Conservation (phyloP, 2,329 filamentous ascomycete species). For the Apiospora kogelbergensis region DNA sequence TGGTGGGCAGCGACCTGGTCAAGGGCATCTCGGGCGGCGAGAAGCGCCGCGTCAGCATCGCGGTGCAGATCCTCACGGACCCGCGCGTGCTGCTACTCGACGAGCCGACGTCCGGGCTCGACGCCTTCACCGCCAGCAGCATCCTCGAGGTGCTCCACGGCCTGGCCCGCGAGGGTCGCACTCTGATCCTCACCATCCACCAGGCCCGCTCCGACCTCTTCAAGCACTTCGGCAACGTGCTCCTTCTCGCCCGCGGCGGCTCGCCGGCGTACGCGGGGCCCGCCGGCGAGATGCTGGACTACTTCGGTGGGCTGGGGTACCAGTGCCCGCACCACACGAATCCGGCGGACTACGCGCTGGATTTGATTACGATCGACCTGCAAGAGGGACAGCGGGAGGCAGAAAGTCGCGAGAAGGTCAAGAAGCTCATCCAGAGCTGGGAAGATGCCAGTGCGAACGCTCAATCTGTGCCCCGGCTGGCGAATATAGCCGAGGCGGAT, state of each 20-base stretch:
- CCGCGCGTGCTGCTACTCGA: constrained; percentile 72
- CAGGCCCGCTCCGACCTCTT: constrained; percentile 76
- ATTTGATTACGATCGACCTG: constrained; percentile 74
- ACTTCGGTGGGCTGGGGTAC: constrained; percentile 61
- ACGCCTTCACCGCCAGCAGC: constrained; percentile 75
- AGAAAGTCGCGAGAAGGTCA: constrained; percentile 62
- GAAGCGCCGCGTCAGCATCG: constrained; percentile 75
- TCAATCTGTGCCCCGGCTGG: constrained; percentile 15
- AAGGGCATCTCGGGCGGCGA: constrained; percentile 81
- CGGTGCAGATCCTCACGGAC: constrained; percentile 74
- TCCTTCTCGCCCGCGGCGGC: constrained; percentile 70
- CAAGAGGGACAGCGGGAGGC: constrained; percentile 64
- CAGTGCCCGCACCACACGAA: constrained; percentile 70
- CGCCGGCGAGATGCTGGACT: constrained; percentile 61
- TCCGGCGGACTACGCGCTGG: constrained; percentile 75
- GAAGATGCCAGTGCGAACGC: constrained; percentile 16
- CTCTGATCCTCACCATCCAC: constrained; percentile 75
- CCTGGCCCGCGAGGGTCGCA: constrained; percentile 71
- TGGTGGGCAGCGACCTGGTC: constrained; percentile 69
- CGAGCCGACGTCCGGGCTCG: constrained; percentile 74
- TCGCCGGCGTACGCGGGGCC: constrained; percentile 66
- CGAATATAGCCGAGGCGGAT: constrained; percentile 30
- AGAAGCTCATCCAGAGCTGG: constrained; percentile 62
- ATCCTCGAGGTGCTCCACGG: constrained; percentile 73
- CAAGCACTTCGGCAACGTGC: constrained; percentile 67